phyloP scores from a whole-genome alignment of 1,284 basidiomycete genomes.

The Apiotrichum akiyoshidainum region DNA sequence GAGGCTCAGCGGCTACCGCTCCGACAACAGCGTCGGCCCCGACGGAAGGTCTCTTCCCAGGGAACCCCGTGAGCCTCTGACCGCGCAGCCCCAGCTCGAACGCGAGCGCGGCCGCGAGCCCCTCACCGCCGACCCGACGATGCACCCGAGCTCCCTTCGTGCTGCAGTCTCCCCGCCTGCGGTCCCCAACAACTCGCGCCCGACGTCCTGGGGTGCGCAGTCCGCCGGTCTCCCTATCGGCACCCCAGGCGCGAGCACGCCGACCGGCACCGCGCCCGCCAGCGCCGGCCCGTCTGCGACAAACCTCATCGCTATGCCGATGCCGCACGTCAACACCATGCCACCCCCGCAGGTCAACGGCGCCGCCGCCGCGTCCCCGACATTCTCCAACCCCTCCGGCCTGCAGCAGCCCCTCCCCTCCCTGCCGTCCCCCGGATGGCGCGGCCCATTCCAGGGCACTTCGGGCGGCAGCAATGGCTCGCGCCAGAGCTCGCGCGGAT shows the following conservation, averaged over 20 bases:
- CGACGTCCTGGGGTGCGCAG: slow-evolving; percentile 12
- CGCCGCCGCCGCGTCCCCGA: neutral
- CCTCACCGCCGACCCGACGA: neutral
- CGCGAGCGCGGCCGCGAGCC: neutral
- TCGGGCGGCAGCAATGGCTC: slow-evolving; percentile 37
- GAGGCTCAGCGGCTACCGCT: slow-evolving; percentile 26
- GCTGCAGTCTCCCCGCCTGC: neutral
- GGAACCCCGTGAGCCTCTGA: neutral
- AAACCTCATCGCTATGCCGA: slow-evolving; percentile 8
- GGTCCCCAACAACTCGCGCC: slow-evolving; percentile 5
- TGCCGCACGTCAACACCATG: slow-evolving; percentile 15
- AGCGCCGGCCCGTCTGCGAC: neutral
- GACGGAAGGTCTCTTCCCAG: neutral
- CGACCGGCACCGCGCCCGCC: neutral
- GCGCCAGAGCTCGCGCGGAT: slow-evolving; percentile 49
- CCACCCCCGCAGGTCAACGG: slow-evolving; percentile 18
- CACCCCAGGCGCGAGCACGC: slow-evolving; percentile 1
- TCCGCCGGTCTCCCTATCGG: neutral
- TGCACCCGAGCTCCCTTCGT: neutral
- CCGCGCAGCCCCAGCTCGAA: neutral
- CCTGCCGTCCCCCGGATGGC: slow-evolving; percentile 28
- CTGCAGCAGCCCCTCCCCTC: slow-evolving; percentile 2
- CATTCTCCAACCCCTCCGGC: neutral
- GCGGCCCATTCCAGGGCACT: slow-evolving; percentile 39
- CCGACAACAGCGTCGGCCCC: slow-evolving; percentile 21